Percentiles rank a stretch among this genome's conserved stretches.
These are phyloP conservation scores for Murraya koenigii DNA, from an alignment of 345 rosid species.

Conservation along the genomic window DNA sequence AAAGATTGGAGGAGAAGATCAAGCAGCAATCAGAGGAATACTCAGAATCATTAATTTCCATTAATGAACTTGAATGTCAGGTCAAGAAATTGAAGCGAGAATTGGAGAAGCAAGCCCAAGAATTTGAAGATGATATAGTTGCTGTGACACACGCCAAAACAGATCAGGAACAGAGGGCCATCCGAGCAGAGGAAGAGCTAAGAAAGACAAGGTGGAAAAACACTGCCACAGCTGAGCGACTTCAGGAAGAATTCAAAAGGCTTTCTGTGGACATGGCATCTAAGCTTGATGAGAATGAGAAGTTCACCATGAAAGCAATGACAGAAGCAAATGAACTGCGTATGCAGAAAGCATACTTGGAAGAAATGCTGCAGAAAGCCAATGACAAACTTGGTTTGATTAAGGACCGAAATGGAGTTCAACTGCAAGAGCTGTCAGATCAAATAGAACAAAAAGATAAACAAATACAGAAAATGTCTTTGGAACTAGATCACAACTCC, in stretches of 20 bases:
- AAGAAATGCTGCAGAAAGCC: constrained; percentile 68
- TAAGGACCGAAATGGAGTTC: constrained; percentile 40
- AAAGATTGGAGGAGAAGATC: constrained; percentile 60
- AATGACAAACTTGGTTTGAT: constrained; percentile 42
- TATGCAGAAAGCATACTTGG: constrained; percentile 49
- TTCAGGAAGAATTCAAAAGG: constrained; percentile 81
- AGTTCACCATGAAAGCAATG: constrained; percentile 49
- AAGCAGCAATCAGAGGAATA: constrained; percentile 63
- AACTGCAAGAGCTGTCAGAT: constrained; percentile 42
- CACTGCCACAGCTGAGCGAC: constrained; percentile 70
- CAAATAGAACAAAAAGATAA: constrained; percentile 37
- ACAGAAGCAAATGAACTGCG: constrained; percentile 68
- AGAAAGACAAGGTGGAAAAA: constrained; percentile 75
- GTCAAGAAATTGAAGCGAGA: constrained; percentile 62
- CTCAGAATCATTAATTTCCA: constrained; percentile 59
- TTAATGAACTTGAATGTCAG: constrained; percentile 61
- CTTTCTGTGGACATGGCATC: constrained; percentile 71
- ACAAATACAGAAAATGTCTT: constrained; percentile 34
- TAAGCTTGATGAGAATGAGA: constrained; percentile 78
- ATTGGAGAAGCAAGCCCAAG: constrained; percentile 54
- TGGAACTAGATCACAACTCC: constrained; percentile 42
- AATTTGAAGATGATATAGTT: constrained; percentile 71
- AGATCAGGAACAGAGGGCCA: constrained; percentile 85
- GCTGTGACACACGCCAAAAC: constrained; percentile 52
- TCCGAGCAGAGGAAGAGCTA: constrained; percentile 80